A percentile compares a stretch with the other conserved stretches of the same genome.
These are phyloP conservation scores for Colletotrichum sp. DNA, from an alignment of 2,329 filamentous ascomycete genomes.

Conservation along the genomic window DNA sequence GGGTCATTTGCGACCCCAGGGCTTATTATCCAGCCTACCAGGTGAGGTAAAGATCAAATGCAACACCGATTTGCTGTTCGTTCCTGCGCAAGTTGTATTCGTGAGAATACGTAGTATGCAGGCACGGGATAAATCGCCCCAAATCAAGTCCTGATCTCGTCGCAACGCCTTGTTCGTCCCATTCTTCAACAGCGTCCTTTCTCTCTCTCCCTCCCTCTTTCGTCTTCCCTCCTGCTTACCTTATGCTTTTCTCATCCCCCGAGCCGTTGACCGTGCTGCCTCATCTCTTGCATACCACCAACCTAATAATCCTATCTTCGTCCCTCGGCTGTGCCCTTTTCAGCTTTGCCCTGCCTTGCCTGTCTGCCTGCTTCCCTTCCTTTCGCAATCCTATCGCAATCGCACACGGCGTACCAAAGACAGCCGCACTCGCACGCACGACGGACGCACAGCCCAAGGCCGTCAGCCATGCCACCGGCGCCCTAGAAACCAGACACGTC, in stretches of 20 bases:
- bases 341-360: background rate
- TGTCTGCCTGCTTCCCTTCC: background rate
- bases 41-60: background rate
- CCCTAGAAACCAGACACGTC: background rate
- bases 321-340: background rate
- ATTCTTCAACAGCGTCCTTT: background rate
- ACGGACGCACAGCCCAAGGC: background rate
- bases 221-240: background rate
- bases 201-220: background rate
- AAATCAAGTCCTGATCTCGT: background rate
- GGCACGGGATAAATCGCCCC: background rate
- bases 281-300: background rate
- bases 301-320: background rate
- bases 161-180: background rate
- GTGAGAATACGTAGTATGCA: background rate
- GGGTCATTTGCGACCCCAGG: background rate
- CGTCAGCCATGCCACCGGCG: background rate
- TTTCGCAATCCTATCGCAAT: background rate
- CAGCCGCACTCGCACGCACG: conserved; percentile 2
- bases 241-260: background rate
- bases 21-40: background rate
- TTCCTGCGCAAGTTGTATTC: background rate
- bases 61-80: background rate
- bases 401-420: background rate
- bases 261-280: background rate